phyloP scores from a whole-genome alignment of 495 filamentous ascomycete genomes.

The Tricharina praecox region DNA sequence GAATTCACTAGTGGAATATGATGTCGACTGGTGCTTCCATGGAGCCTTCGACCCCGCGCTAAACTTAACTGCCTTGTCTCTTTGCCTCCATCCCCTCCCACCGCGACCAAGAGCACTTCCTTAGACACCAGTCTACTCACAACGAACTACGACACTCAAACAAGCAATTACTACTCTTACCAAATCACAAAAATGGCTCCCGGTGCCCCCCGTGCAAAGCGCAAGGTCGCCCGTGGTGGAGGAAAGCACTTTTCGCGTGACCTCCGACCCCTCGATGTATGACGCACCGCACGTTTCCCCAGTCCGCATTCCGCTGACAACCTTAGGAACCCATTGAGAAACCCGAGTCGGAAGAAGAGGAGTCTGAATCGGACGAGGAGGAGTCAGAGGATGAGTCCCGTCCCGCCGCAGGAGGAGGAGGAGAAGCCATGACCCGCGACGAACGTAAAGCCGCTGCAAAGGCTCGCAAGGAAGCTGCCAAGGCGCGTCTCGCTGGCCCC shows the following conservation, averaged over 20 bases:
- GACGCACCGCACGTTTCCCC: neutral
- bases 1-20: no score
- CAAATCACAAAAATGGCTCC: slow-evolving; percentile 51
- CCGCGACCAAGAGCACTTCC: no score
- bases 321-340: slow-evolving; percentile 35
- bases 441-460: slow-evolving; percentile 76
- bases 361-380: no score
- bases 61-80: no score
- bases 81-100: no score
- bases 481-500: slow-evolving; percentile 45
- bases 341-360: slow-evolving; percentile 17
- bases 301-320: neutral
- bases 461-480: slow-evolving; percentile 77
- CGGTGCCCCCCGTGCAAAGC: slow-evolving; percentile 59
- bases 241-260: slow-evolving; percentile 90
- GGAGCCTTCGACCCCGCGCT: no score
- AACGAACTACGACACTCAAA: no score
- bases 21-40: no score
- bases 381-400: slow-evolving; percentile 33
- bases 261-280: slow-evolving; percentile 45
- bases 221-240: slow-evolving; percentile 81
- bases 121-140: no score
- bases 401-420: slow-evolving; percentile 35
- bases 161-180: no score
- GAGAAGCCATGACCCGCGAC: slow-evolving; percentile 47